Evolutionary conservation across 2,329 filamentous ascomycete genomes (phyloP), one percentile per base, ranked within the genome.

Genomic region (Scedosporium dehoogii): DNA sequence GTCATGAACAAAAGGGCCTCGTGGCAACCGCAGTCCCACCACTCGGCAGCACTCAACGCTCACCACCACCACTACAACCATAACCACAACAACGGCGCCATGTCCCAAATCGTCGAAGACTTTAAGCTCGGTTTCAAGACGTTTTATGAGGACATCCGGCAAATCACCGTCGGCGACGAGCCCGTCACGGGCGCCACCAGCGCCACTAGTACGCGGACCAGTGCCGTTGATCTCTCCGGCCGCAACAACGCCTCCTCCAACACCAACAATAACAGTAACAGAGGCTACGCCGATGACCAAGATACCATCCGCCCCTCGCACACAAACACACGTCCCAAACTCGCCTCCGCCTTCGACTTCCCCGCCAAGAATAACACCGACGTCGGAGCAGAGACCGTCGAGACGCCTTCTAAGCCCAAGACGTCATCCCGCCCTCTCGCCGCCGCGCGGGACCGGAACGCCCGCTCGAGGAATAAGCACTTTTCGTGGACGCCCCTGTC

Each of bases 131-230:
- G 94, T 1, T 77, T 99, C 58, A 92, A 90, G 85, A 96, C 91
- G 1, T 99, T 99, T 74, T 86, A 96, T 64, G 94, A 97, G 72
- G 94, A 99, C 71, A 85, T 99, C 58, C 84, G 92, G 67, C 94
- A 97, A 74, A 96, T 93, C 14, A 96, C 94, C 0, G 92, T 99
- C 6, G 94, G 94, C 25, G 94, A 99, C 62, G 94, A 99, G 76
- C 90, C 87, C 16, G 85, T 91, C 65, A 85, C 80, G 64, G 87
- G 85, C 14, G 71, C 66, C 42, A 61, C 64, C 38, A 67, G 68
- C 59, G 67, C 66, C 55, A 67, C 61, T 6, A 6, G 16, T 21
- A 41, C 56, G n/a, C 59, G 59, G 23, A n/a, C 16, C 21, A 41
- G 38, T 4, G n/a, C 65, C 65, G 55, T 63, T 64, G 58, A 67